These are phyloP conservation scores for Alternaria ethzedia DNA, from an alignment of 2,329 filamentous ascomycete genomes.

Conservation along the genomic window DNA sequence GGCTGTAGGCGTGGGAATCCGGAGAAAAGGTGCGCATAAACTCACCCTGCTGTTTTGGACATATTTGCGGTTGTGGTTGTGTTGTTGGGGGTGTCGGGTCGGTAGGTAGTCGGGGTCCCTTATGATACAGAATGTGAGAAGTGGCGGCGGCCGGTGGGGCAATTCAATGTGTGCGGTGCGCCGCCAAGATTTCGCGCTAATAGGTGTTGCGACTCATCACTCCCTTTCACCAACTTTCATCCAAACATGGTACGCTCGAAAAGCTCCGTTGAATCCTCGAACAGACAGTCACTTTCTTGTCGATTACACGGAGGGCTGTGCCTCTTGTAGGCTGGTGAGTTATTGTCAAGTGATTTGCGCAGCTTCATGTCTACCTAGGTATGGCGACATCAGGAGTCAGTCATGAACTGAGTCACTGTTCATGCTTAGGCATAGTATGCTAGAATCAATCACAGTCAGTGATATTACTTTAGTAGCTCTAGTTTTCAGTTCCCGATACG, in stretches of 20 bases:
- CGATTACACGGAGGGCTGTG: neutral
- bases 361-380: neutral
- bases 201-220: constrained; percentile 9
- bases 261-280: neutral
- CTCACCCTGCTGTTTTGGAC: constrained; percentile 49
- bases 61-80: constrained; percentile 33
- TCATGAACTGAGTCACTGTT: neutral
- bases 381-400: neutral
- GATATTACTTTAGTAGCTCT: too few relatives aligned
- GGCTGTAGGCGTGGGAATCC: neutral
- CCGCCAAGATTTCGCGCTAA: constrained; percentile 27
- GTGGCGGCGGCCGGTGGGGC: constrained; percentile 21
- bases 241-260: neutral
- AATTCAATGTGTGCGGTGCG: constrained; percentile 24
- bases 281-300: neutral
- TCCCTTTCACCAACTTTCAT: neutral
- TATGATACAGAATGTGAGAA: constrained; percentile 11
- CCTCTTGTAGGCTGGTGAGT: too few relatives aligned
- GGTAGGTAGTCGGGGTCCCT: constrained; percentile 6
- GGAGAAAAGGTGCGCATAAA: neutral
- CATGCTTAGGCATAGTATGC: neutral
- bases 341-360: neutral
- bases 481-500: too few relatives aligned
- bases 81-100: neutral
- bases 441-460: too few relatives aligned